Evolutionary conservation across 1,284 basidiomycete genomes (phyloP), one percentile per base, ranked within the genome.

Genomic region (Porodaedalea pini): DNA sequence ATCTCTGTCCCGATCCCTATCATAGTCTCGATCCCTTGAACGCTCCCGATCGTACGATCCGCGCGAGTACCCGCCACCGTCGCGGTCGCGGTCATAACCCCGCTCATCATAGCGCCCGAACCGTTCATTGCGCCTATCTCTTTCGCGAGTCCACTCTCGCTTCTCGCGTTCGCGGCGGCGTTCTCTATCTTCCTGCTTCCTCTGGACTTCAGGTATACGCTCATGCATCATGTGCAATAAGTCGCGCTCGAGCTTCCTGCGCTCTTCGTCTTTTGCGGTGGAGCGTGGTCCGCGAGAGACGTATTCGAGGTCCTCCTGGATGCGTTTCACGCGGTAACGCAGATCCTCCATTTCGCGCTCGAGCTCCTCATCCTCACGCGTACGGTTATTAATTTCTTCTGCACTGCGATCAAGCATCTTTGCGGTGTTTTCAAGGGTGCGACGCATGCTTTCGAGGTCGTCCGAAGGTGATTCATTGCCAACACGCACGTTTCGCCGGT

Each of bases 261-360:
- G 80, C 68, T 97, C 93, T 62, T 94, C 88, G 59, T 96, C 92
- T 70, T 92, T 93, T 7, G 82, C 79, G 4, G 78, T 71, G 7
- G 86, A 83, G 57, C 86, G 80, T 1, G 94, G 84, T 0, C 93
- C 91, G 17, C 88, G 84, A 17, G 88, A 85, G 56, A 89, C 85
- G 67, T 96, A 94, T 48, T 98, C 95, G 45, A 99, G 78, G 70
- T 99, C 96, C 62, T 98, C 94, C 69, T 94, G 89, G 7, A 99
- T 82, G 19, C 94, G 78, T 67, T 87, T 86, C 55, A 98, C 93
- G 36, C 88, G 83, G 69, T 92, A 92, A 55, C 86, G 87, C 36
- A 99, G 75, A 64, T 96, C 92, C 7, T 90, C 85, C 75, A 98
- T 82, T 73, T 98, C 96, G 56, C 88, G 80, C 61, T 97, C 92